Percentiles rank a stretch among this genome's conserved stretches.
Evolutionary conservation across 345 rosid species (phyloP).

Genomic region (Geranium brycei): DNA sequence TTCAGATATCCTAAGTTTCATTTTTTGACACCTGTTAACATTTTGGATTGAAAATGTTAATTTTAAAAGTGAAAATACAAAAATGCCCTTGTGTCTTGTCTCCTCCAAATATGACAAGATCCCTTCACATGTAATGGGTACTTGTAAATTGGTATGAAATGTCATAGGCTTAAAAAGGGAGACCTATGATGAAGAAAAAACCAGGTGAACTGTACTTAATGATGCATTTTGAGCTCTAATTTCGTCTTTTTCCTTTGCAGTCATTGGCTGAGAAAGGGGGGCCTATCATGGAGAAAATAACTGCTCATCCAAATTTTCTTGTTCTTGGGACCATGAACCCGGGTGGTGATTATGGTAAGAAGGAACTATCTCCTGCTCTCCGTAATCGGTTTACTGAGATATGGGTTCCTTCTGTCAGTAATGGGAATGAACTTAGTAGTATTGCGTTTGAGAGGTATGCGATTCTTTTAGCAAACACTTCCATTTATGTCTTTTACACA

Average conservation of each 20-base stretch:
- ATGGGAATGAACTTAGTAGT: slow-evolving; percentile 52
- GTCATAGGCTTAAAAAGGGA: no score
- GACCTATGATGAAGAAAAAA: no score
- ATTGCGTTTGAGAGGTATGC: slow-evolving; percentile 56
- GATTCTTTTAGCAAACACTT: slow-evolving; percentile 1
- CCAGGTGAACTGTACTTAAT: no score
- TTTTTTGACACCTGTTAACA: no score
- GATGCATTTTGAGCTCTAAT: not conserved
- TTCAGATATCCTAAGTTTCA: no score
- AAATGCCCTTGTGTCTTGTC: no score
- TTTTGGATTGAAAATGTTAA: no score
- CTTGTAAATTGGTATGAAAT: no score
- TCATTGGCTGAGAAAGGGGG: slow-evolving; percentile 96
- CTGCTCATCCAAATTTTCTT: slow-evolving; percentile 60
- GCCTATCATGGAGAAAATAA: slow-evolving; percentile 49
- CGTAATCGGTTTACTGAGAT: slow-evolving; percentile 95
- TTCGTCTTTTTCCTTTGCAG: slow-evolving; percentile 25
- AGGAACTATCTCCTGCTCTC: slow-evolving; percentile 93
- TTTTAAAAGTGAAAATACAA: no score
- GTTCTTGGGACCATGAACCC: slow-evolving; percentile 97
- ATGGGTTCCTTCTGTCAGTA: slow-evolving; percentile 79
- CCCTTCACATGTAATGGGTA: no score
- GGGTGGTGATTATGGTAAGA: slow-evolving; percentile 98
- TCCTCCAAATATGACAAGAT: no score
- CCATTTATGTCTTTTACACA: not conserved